A percentile compares a stretch with the other conserved stretches of the same genome.
Evolutionary conservation across 805 yeast species (phyloP).

Genomic region (Lachancea meyersii): DNA sequence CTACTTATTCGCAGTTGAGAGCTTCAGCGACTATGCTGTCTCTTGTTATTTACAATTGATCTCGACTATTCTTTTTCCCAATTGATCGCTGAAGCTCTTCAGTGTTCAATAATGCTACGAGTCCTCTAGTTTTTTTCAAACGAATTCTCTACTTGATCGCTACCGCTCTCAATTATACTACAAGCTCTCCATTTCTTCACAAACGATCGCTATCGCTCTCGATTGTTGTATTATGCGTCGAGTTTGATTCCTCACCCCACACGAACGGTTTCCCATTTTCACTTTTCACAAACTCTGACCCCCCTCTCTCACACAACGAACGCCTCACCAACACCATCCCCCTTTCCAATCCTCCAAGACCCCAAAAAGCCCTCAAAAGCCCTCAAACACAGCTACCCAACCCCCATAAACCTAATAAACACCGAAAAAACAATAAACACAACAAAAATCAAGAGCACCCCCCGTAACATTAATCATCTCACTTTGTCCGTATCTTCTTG

Average conservation of each 20-base stretch:
- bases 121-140: neutral
- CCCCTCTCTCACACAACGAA: neutral
- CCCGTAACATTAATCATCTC: neutral
- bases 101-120: neutral
- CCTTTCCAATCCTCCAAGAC: neutral
- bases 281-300: slow-evolving; percentile 4
- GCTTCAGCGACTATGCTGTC: no score
- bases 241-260: neutral
- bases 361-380: neutral
- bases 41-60: no score
- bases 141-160: neutral
- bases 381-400: no score
- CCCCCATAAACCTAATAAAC: neutral
- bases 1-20: no score
- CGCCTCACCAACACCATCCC: neutral
- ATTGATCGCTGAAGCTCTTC: no score
- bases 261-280: neutral
- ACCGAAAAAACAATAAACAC: no score
- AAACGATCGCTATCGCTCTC: neutral
- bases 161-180: neutral
- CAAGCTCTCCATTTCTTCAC: neutral
- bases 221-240: neutral
- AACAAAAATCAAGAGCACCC: no score
- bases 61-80: no score
- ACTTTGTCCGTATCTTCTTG: neutral